Evolutionary conservation across 495 filamentous ascomycete species (phyloP).

Genomic region (Acidomyces sp.): DNA sequence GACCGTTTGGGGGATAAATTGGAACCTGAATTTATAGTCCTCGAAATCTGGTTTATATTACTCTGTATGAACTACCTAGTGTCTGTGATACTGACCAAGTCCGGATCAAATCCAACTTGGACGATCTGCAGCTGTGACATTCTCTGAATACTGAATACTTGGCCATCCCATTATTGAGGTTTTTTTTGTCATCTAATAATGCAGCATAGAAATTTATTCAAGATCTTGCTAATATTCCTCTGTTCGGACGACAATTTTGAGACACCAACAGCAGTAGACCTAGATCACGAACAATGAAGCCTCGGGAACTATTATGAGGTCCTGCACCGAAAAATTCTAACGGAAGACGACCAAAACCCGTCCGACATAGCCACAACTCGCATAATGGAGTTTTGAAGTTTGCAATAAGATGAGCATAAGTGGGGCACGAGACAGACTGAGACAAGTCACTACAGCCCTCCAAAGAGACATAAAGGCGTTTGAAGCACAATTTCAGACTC

Average conservation of each 20-base stretch:
- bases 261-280: not conserved
- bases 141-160: constrained; percentile 11
- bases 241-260: constrained; percentile 9
- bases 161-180: too few relatives aligned
- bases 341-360: too few relatives aligned
- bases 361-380: too few relatives aligned
- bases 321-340: too few relatives aligned
- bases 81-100: constrained; percentile 11
- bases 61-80: constrained; percentile 11
- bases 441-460: too few relatives aligned
- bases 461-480: too few relatives aligned
- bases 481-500: too few relatives aligned
- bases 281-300: not conserved
- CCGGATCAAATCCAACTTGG: not conserved
- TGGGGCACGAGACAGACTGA: too few relatives aligned
- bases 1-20: constrained; percentile 7
- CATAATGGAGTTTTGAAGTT: too few relatives aligned
- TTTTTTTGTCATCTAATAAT: too few relatives aligned
- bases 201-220: not conserved
- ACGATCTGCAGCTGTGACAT: constrained; percentile 9
- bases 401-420: too few relatives aligned
- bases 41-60: constrained; percentile 1
- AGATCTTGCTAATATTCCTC: constrained; percentile 5
- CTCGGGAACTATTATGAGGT: not conserved
- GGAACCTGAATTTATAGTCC: constrained; percentile 7